Conservation (phyloP, 306 rosid species). For the Quercus rubra region DNA sequence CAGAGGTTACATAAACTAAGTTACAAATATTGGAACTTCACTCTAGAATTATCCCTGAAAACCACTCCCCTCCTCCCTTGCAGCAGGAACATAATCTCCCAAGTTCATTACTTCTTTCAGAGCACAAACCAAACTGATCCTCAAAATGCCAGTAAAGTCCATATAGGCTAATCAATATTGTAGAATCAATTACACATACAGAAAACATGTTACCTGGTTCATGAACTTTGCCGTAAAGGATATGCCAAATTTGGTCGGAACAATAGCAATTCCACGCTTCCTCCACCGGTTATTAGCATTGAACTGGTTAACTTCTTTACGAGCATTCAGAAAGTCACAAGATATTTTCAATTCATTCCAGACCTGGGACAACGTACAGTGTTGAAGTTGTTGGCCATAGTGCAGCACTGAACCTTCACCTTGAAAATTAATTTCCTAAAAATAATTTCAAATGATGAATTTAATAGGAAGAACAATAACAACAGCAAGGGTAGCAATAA, state of each 20-base stretch:
- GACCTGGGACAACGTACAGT: slow-evolving; percentile 65
- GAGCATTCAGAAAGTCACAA: slow-evolving; percentile 60
- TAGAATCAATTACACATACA: neutral
- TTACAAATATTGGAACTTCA: neutral
- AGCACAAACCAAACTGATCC: neutral
- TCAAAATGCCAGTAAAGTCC: neutral
- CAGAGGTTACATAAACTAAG: neutral
- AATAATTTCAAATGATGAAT: slow-evolving; percentile 23
- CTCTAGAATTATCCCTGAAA: slow-evolving; percentile 4
- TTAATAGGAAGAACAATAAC: slow-evolving; percentile 13
- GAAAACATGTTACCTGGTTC: slow-evolving; percentile 69
- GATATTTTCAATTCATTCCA: slow-evolving; percentile 82
- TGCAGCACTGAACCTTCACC: slow-evolving; percentile 77
- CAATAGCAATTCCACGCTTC: slow-evolving; percentile 89
- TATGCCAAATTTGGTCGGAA: slow-evolving; percentile 95
- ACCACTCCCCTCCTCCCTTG: neutral
- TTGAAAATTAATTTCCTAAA: slow-evolving; percentile 87
- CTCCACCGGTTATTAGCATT: slow-evolving; percentile 74
- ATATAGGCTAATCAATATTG: neutral
- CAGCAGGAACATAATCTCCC: neutral
- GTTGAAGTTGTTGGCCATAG: slow-evolving; percentile 72
- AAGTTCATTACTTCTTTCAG: neutral
- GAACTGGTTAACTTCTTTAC: slow-evolving; percentile 60
- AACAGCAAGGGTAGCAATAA: slow-evolving; percentile 5
- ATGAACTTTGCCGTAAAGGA: slow-evolving; percentile 77